Percentiles rank a stretch among this genome's conserved stretches.
Evolutionary conservation across 768 basidiomycete species (phyloP).

Genomic region (Tricholoma saponaceum): DNA sequence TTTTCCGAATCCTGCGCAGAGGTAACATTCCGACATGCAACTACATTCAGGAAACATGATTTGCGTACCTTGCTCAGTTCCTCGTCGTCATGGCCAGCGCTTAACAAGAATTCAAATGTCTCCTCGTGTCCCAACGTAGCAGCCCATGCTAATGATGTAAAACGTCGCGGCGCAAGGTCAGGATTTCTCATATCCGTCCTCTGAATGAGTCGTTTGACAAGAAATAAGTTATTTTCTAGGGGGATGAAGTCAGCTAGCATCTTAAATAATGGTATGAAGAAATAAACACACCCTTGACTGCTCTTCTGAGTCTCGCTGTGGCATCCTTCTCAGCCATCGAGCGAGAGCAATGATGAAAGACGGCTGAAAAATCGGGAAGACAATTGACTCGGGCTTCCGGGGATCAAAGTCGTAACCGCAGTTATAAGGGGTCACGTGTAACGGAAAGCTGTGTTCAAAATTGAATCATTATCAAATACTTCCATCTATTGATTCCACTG

Average conservation of each 20-base stretch:
- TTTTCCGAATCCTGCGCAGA: conserved; percentile 76
- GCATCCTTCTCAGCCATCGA: conserved; percentile 82
- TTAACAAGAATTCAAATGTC: conserved; percentile 87
- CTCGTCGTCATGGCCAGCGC: conserved; percentile 87
- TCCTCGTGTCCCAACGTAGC: conserved; percentile 87
- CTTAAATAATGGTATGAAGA: background rate
- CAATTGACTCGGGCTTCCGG: conserved; percentile 6
- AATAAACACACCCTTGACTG: conserved; percentile 61
- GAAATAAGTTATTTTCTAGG: conserved; percentile 90
- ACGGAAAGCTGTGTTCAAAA: conserved; percentile 1
- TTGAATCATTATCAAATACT: no score
- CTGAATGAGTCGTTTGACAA: conserved; percentile 84
- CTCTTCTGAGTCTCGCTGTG: conserved; percentile 67
- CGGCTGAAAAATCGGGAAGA: background rate
- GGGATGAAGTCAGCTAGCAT: conserved; percentile 14
- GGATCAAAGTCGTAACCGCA: background rate
- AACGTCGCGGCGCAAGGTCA: conserved; percentile 68
- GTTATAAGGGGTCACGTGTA: conserved; percentile 14
- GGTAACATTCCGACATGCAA: background rate
- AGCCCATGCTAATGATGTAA: conserved; percentile 90
- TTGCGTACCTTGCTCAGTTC: conserved; percentile 77
- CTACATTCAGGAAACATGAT: background rate
- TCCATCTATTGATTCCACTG: background rate
- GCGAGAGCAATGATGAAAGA: conserved; percentile 3
- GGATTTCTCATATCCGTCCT: conserved; percentile 89